Conservation (phyloP, 495 filamentous ascomycete species). For the Lophium mytilinum region DNA sequence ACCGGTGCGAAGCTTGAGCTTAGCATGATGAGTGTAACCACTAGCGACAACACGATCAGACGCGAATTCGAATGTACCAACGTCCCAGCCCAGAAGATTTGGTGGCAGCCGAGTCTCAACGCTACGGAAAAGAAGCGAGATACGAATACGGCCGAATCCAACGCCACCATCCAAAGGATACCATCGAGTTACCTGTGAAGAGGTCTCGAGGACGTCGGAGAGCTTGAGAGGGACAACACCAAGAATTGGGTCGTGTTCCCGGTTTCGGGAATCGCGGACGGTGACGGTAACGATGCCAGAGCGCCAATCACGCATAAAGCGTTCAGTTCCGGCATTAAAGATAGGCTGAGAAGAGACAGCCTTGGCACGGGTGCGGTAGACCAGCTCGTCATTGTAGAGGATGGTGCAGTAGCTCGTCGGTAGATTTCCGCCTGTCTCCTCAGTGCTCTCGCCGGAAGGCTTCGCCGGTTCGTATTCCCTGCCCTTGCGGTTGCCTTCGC, state of each 20-base stretch:
- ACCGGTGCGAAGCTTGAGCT: conserved; percentile 72
- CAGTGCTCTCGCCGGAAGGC: conserved; percentile 71
- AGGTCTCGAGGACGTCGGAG: conserved; percentile 75
- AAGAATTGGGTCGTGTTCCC: conserved; percentile 90
- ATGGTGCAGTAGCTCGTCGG: conserved; percentile 92
- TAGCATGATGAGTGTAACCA: conserved; percentile 51
- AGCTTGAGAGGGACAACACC: conserved; percentile 84
- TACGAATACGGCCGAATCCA: conserved; percentile 82
- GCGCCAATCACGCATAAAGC: conserved; percentile 92
- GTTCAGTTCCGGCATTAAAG: conserved; percentile 91
- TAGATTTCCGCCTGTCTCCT: conserved; percentile 68
- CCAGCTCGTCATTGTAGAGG: conserved; percentile 77
- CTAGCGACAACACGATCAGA: conserved; percentile 56
- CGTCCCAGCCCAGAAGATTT: conserved; percentile 79
- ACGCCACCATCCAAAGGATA: conserved; percentile 62
- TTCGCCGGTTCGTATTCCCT: conserved; percentile 86
- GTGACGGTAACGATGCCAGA: conserved; percentile 77
- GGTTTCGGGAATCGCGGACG: conserved; percentile 76
- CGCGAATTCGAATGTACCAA: conserved; percentile 83
- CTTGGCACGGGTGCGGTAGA: conserved; percentile 87
- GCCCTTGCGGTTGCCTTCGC: conserved; percentile 60
- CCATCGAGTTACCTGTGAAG: conserved; percentile 67
- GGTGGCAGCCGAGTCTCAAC: conserved; percentile 77
- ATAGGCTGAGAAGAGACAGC: conserved; percentile 89
- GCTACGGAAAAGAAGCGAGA: conserved; percentile 79